Base-by-base conservation (phyloP, 1,139 yeast species). In the Geotrichum aggregatum region DNA sequence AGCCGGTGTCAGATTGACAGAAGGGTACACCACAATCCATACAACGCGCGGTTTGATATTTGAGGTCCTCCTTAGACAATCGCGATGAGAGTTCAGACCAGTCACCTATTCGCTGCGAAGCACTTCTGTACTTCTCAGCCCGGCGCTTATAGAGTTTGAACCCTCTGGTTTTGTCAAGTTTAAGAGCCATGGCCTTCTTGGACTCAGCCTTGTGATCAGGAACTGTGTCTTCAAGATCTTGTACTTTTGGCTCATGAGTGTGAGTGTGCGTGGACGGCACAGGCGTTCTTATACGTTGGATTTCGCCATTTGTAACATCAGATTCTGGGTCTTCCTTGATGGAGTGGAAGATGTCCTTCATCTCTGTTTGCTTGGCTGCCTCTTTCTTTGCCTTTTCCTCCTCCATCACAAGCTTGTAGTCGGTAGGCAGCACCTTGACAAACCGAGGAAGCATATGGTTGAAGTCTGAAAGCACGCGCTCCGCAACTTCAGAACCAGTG, bases 1-100 rank as follows among this genome's bases (percentile, higher is more conserved):
- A 92, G 57, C 98, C 98, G 46, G 96, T 86, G 71, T 92, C 98
- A 42, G 96, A 85, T 66, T 94, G 94, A 76, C 98, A 92, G 80
- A 91, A 92, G 56, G 98, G 98, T 63, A 92, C 95, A 75, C 98
- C 98, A 76, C 98, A 92, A 72, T 92, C 98, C 96, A 92, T 92
- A 79, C 98, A 92, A 71, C 98, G 82, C n/a, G 98, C 97, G 54
- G 98, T 87, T 74, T 92, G 97, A 66, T 78, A 79, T 68, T 83
- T 80, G 67, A 92, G 83, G 61, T 91, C 97, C 52, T 85, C 91
- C 71, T 85, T 85, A 56, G 88, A 76, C 61, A 92, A 77, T 57
- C 96, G 82, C 16, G 80, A 73, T 14, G 95, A 83, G 71, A 92
- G 78, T 73, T 92, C 98, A 61, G 84, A 80, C 98, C 98, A 92